phyloP scores from a whole-genome alignment of 352 stramenopile genomes.

The Phytophthora meadii region DNA sequence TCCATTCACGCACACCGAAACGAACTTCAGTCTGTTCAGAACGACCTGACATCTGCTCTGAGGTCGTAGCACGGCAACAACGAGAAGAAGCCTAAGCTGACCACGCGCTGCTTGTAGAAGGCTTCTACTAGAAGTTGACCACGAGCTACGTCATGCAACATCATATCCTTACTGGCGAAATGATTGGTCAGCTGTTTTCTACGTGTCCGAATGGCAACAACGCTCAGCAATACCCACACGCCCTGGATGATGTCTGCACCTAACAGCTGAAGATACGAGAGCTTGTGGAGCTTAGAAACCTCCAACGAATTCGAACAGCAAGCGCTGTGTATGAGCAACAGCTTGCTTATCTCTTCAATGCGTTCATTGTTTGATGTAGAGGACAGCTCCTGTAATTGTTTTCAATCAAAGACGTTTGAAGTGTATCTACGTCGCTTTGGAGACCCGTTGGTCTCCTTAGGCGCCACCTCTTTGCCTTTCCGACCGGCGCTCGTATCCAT shows the following conservation, averaged over 20 bases:
- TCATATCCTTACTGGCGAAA: conserved; percentile 10
- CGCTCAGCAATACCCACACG: conserved; percentile 5
- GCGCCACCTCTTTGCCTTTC: background rate
- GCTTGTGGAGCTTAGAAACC: background rate
- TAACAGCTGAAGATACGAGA: conserved; percentile 9
- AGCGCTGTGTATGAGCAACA: conserved; percentile 10
- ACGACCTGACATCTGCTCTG: conserved; percentile 2
- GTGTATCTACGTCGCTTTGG: conserved; percentile 45
- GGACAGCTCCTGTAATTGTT: background rate
- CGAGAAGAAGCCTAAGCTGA: background rate
- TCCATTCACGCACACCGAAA: conserved; percentile 12
- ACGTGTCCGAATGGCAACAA: conserved; percentile 6
- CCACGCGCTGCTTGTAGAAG: background rate
- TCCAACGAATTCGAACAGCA: conserved; percentile 4
- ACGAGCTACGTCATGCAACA: too few species aligned
- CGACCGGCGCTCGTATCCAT: conserved; percentile 19
- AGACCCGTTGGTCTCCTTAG: conserved; percentile 34
- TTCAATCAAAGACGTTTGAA: conserved; percentile 4
- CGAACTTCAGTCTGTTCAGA: background rate
- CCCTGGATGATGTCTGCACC: conserved; percentile 1
- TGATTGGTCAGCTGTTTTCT: conserved; percentile 18
- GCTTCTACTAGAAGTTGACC: too few species aligned
- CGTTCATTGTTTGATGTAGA: conserved; percentile 5
- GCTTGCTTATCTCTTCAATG: conserved; percentile 6
- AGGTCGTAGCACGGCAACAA: background rate